Base-by-base conservation (phyloP, 2,329 filamentous ascomycete species). In the Apiospora koreana region DNA sequence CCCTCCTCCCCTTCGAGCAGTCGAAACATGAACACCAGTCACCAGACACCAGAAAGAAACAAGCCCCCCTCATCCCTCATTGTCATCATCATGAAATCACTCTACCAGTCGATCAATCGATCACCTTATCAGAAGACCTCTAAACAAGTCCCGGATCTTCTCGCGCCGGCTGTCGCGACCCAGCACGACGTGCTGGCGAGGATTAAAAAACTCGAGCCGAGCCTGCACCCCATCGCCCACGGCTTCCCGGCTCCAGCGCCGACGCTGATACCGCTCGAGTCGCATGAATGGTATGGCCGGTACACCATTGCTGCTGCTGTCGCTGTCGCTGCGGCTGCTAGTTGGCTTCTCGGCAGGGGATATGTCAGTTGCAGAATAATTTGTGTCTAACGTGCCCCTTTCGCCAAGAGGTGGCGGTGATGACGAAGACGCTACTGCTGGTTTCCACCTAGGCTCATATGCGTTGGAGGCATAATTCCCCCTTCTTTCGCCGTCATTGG, bases 141-240 rank as follows among this genome's bases (percentile, higher is more conserved):
- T 21, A 16, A 67, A 67, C 28, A 71, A 25, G 21, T 38, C 70
- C 7, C 18, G 7, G 12, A 69, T 48, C 38, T 67, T 67, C 21
- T 69, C 45, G 18, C 46, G 23, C 23, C 25, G 28, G 12, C 31
- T 21, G 28, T 69, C 68, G 43, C 38, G 42, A 9, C 35, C 42
- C 43, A 54, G 35, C 5, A 68, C 48, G 38, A 41, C 64, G 35
- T 71, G 70, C 38, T 67, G 28, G 10, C 64, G 67, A 4, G 67
- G 70, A 9, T 31, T 65, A n/a, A 69, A 69, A 31, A 71, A 71
- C 42, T 71, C 70, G 7, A 64, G 68, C 41, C 68, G 64, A 3
- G 70, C n/a, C 35, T 71, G 58, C 7, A 71, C 38, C 8, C 62
- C 62, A 18, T 69, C 64, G 9, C 31, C 66, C 14, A 6, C n/a